Evolutionary conservation across 2,329 filamentous ascomycete species (phyloP).

Genomic region (Fusarium mexicanum): DNA sequence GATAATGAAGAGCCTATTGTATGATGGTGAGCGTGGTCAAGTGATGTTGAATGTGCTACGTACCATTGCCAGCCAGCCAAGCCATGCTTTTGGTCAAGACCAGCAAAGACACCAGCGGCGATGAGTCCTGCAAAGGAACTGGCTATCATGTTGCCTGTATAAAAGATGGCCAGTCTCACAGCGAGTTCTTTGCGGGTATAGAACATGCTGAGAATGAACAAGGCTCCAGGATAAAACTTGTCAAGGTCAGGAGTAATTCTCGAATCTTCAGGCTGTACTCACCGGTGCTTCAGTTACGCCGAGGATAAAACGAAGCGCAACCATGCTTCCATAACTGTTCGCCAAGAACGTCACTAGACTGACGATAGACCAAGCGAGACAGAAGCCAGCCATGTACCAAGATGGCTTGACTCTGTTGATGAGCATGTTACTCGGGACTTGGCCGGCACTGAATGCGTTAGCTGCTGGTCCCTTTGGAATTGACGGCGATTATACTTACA

Average conservation of each 20-base stretch:
- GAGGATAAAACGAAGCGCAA: constrained; percentile 54
- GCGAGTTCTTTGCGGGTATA: constrained; percentile 61
- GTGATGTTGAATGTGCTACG: fast-evolving
- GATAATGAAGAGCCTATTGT: constrained; percentile 42
- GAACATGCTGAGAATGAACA: constrained; percentile 59
- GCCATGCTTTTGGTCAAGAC: constrained; percentile 38
- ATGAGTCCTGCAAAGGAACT: constrained; percentile 56
- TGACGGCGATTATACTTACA: neutral
- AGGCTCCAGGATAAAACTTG: constrained; percentile 47
- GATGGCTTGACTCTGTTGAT: constrained; percentile 54
- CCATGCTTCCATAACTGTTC: constrained; percentile 53
- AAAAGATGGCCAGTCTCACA: constrained; percentile 54
- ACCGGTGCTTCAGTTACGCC: constrained; percentile 53
- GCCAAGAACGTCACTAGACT: constrained; percentile 53
- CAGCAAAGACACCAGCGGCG: constrained; percentile 53
- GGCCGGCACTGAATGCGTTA: constrained; percentile 13
- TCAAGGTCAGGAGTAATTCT: neutral
- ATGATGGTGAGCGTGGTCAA: neutral
- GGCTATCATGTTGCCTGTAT: constrained; percentile 51
- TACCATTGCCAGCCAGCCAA: constrained; percentile 46
- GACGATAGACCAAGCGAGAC: constrained; percentile 54
- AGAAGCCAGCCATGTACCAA: constrained; percentile 49
- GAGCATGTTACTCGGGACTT: constrained; percentile 53
- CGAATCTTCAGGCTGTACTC: fast-evolving
- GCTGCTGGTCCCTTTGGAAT: fast-evolving